Conservation (phyloP, 2,329 filamentous ascomycete genomes). For the Ploettnerulaceae sp. region DNA sequence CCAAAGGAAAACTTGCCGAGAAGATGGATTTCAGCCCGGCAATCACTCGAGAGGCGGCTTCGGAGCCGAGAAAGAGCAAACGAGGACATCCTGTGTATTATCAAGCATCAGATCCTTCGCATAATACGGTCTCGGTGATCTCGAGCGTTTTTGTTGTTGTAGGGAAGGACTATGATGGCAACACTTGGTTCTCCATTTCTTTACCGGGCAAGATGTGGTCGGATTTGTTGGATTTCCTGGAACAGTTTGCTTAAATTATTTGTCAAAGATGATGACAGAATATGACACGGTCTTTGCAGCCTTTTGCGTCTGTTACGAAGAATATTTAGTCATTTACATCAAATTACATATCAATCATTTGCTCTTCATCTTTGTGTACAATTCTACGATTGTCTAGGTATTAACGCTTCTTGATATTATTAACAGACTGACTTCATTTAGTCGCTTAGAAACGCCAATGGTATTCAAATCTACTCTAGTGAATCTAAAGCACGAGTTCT, state of each 20-base stretch:
- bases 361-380: too few species aligned
- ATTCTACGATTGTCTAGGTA: too few species aligned
- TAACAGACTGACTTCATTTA: too few species aligned
- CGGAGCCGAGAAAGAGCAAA: background rate
- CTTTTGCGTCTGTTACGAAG: background rate
- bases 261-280: too few species aligned
- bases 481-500: too few species aligned
- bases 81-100: background rate
- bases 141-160: constrained; percentile 3
- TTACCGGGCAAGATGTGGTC: constrained; percentile 1
- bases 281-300: too few species aligned
- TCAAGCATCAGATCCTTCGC: constrained; percentile 1
- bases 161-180: background rate
- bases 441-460: too few species aligned
- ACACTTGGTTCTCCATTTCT: background rate
- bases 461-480: too few species aligned
- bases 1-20: background rate
- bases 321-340: background rate
- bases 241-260: background rate
- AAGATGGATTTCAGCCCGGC: constrained; percentile 1
- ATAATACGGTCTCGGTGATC: constrained; percentile 2
- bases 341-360: too few species aligned
- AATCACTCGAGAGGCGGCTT: background rate
- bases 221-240: background rate
- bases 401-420: too few species aligned